Base-by-base conservation (phyloP, 257 asterid species). In the Scutellaria minor region DNA sequence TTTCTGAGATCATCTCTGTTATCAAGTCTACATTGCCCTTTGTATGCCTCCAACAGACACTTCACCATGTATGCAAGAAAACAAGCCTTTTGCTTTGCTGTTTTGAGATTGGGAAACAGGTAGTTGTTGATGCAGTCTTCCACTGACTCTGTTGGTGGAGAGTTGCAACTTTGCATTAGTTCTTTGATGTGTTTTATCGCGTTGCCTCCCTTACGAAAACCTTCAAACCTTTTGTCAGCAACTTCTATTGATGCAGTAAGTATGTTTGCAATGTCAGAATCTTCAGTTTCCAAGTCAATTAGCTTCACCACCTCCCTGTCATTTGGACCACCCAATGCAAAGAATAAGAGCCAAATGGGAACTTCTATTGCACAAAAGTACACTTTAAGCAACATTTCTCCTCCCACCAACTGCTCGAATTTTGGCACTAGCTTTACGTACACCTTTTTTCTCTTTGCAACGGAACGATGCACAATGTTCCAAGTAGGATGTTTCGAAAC, bases 41-140 rank as follows among this genome's bases (percentile, higher is more conserved):
- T 85, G 73, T 77, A 95, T 39, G 95, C 89, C 69, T 85, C 93
- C 84, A 92, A 79, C 50, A 95, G 86, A 73, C 93, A 88, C 66
- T 85, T 92, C 44, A 89, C 96, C 99, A 95, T 92, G 68, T 95
- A 95, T 1, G 90, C 96, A 14, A 95, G 88, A 75, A 91, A 94
- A 9, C 88, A 79, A 61, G 91, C 93, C 84, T 92, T 95, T 80
- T 88, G 92, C 70, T 69, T 75, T 27, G 74, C 67, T 75, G 82
- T 86, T 22, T 46, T 73, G 22, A 95, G 90, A 78, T 75, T 71
- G 31, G 96, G 96, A 74, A 95, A 92, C 27, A 95, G 82, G 66
- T 82, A 85, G 71, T 59, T 78, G 10, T 63, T 64, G 64, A 92
- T 75, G 79, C 87, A 83, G 22, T 95, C 92, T 81, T 90, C 97